Evolutionary conservation across 2,329 filamentous ascomycete species (phyloP).

Genomic region (Fusarium tricinctum): DNA sequence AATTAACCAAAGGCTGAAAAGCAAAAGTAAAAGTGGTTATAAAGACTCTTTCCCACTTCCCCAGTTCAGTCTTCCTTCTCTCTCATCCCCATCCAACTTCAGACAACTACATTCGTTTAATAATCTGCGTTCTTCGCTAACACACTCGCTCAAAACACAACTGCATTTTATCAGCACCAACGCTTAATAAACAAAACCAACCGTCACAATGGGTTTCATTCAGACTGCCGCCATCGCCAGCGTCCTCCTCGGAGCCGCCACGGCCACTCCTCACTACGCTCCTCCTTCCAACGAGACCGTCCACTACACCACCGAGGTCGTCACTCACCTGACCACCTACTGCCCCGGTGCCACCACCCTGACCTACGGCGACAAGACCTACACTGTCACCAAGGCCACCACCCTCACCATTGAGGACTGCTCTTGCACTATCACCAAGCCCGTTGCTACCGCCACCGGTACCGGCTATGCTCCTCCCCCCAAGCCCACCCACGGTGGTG

Average conservation of each 20-base stretch:
- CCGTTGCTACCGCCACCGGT: conserved; percentile 26
- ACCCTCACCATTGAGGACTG: conserved; percentile 75
- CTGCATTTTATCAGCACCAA: not conserved
- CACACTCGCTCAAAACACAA: conserved; percentile 8
- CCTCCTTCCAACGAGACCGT: conserved; percentile 49
- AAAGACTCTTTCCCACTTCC: not conserved
- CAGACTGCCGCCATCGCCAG: conserved; percentile 38
- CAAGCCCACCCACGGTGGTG: conserved; percentile 24
- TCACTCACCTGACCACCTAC: conserved; percentile 75
- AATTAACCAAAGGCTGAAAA: not conserved
- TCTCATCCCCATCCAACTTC: conserved; percentile 26
- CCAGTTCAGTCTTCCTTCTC: not conserved
- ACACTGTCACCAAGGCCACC: conserved; percentile 74
- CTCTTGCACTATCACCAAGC: conserved; percentile 72
- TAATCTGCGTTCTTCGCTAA: conserved; percentile 7
- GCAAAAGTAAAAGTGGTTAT: conserved; percentile 1
- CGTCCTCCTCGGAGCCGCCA: conserved; percentile 35
- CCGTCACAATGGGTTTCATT: conserved; percentile 43
- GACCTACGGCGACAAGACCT: conserved; percentile 71
- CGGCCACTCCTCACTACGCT: conserved; percentile 36
- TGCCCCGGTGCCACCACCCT: conserved; percentile 74
- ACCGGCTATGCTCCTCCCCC: conserved; percentile 28
- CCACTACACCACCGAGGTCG: conserved; percentile 71
- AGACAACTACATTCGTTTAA: conserved; percentile 23
- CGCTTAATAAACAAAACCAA: conserved; percentile 7